Conservation (phyloP, 371 early-diverging fungal species). For the Haplosporangium sp. region DNA sequence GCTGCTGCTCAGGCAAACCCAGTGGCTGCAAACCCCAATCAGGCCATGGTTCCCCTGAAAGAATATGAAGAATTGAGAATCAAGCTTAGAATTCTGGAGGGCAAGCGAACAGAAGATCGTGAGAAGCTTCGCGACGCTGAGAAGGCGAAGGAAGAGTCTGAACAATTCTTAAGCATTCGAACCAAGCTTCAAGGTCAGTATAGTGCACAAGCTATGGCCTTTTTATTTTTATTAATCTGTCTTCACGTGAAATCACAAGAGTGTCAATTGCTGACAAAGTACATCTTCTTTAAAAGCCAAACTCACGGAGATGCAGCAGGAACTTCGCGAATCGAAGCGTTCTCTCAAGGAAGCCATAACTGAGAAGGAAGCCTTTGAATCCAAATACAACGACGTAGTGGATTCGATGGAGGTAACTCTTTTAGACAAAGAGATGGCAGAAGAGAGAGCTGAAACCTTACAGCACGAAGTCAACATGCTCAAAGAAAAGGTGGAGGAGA, state of each 20-base stretch:
- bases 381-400: slow-evolving; percentile 75
- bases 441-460: slow-evolving; percentile 84
- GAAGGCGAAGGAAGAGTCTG: slow-evolving; percentile 78
- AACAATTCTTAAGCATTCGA: slow-evolving; percentile 73
- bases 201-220: neutral
- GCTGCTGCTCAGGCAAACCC: slow-evolving; percentile 25
- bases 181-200: slow-evolving; percentile 75
- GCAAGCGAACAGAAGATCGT: slow-evolving; percentile 85
- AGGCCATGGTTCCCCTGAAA: slow-evolving; percentile 63
- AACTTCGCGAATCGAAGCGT: slow-evolving; percentile 72
- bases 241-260: neutral
- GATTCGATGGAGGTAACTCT: slow-evolving; percentile 89
- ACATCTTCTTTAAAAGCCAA: slow-evolving; percentile 58
- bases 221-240: neutral
- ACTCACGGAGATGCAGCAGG: slow-evolving; percentile 78
- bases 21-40: neutral
- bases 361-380: slow-evolving; percentile 76
- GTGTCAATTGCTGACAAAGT: neutral
- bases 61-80: slow-evolving; percentile 88
- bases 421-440: slow-evolving; percentile 93
- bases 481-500: slow-evolving; percentile 86
- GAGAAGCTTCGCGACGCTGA: slow-evolving; percentile 81
- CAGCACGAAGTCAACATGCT: slow-evolving; percentile 78
- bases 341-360: slow-evolving; percentile 64
- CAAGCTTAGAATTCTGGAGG: slow-evolving; percentile 83